phyloP scores from a whole-genome alignment of 192 early-diverging fungal genomes.

The Piromyces sp. region DNA sequence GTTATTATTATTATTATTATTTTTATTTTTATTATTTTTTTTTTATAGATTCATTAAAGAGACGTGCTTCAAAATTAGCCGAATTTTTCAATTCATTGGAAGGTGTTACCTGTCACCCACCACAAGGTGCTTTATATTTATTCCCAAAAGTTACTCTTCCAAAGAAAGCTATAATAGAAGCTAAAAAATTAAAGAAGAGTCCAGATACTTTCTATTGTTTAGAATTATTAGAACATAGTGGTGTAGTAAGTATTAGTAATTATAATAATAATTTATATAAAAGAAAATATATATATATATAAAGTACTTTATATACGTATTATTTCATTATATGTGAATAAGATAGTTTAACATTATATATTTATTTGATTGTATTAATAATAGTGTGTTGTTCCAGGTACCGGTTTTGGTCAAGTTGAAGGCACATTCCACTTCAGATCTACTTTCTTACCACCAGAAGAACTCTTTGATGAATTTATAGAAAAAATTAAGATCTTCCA shows the following conservation, averaged over 20 bases:
- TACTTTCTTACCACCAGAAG: slow-evolving; percentile 87
- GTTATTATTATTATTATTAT: neutral
- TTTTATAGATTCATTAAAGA: slow-evolving; percentile 40
- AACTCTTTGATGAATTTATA: slow-evolving; percentile 83
- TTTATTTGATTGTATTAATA: too few species aligned
- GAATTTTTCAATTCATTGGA: slow-evolving; percentile 64
- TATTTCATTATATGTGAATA: too few species aligned
- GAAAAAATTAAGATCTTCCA: slow-evolving; percentile 61
- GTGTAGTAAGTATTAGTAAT: slow-evolving; percentile 47
- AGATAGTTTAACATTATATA: too few species aligned
- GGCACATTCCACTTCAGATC: slow-evolving; percentile 90
- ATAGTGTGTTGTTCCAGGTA: slow-evolving; percentile 77
- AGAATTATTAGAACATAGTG: slow-evolving; percentile 80
- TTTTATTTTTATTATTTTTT: neutral
- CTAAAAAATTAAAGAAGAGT: slow-evolving; percentile 43
- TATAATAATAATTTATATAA: too few species aligned
- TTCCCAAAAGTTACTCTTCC: slow-evolving; percentile 73
- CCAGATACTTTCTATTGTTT: slow-evolving; percentile 84
- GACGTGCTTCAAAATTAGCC: slow-evolving; percentile 58
- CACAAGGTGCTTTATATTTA: slow-evolving; percentile 89
- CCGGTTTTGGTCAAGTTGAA: slow-evolving; percentile 76
- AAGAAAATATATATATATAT: too few species aligned
- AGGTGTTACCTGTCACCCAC: slow-evolving; percentile 66
- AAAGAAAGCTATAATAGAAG: slow-evolving; percentile 56
- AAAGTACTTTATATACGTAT: too few species aligned